phyloP scores from a whole-genome alignment of 192 early-diverging fungal genomes.

The Backusella tarrabulga region DNA sequence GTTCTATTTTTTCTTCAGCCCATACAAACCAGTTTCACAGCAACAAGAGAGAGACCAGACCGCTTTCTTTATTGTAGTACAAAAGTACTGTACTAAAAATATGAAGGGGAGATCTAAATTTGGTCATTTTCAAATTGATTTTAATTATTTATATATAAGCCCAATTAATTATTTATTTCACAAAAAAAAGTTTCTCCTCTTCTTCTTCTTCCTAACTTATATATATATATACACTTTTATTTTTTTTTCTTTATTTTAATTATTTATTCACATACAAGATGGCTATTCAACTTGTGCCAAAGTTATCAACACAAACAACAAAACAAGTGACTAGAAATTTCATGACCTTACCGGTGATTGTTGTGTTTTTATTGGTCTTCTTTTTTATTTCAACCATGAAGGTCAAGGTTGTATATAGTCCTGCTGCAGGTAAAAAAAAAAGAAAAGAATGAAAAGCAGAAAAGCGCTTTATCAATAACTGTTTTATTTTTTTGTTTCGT shows the following conservation, averaged over 20 bases:
- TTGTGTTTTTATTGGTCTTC: not conserved
- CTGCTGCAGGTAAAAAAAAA: not conserved
- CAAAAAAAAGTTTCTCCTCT: not conserved
- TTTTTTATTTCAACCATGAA: slow-evolving; percentile 12
- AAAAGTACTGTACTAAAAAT: not conserved
- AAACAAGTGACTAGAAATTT: not conserved
- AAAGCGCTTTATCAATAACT: too few species aligned
- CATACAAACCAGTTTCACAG: not conserved
- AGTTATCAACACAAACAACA: not conserved
- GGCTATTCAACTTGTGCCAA: not conserved
- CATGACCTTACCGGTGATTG: not conserved
- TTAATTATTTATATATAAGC: not conserved
- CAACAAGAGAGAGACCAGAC: not conserved
- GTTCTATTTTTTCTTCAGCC: not conserved
- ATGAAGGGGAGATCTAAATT: slow-evolving; percentile 8
- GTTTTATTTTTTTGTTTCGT: not conserved
- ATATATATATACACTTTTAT: not conserved
- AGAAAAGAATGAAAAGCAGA: not conserved
- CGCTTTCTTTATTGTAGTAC: not conserved
- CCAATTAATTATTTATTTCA: not conserved
- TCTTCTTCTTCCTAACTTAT: not conserved
- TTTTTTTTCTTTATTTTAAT: not conserved
- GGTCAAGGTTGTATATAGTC: slow-evolving; percentile 3
- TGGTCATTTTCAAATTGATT: not conserved
- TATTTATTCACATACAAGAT: not conserved